phyloP scores from a whole-genome alignment of 2,329 filamentous ascomycete genomes.

The Fusarium neocosmosporiellum region DNA sequence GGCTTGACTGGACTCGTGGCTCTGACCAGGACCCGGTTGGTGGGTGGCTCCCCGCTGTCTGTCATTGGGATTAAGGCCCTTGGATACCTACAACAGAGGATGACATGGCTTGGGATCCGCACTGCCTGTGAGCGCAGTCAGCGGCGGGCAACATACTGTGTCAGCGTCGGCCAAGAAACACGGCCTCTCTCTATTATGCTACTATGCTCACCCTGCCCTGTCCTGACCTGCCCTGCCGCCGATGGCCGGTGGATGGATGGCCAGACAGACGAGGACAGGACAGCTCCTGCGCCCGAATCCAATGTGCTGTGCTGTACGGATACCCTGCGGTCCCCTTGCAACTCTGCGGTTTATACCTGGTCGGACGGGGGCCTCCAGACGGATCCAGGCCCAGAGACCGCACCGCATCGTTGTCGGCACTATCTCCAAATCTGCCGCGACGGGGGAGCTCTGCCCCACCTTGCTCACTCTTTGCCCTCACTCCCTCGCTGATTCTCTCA shows the following conservation, averaged over 20 bases:
- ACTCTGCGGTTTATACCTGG: slow-evolving; percentile 36
- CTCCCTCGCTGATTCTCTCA: slow-evolving; percentile 41
- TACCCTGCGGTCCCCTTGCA: slow-evolving; percentile 34
- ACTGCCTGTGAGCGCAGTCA: slow-evolving; percentile 13
- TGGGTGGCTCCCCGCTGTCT: slow-evolving; percentile 43
- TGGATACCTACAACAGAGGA: slow-evolving; percentile 23
- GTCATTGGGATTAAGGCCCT: slow-evolving; percentile 34
- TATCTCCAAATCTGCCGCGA: slow-evolving; percentile 46
- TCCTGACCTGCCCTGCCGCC: background rate
- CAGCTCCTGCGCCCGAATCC: slow-evolving; percentile 19
- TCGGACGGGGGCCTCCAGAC: slow-evolving; percentile 31
- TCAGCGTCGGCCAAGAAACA: slow-evolving; percentile 18
- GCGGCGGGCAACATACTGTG: slow-evolving; percentile 25
- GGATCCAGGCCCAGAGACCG: slow-evolving; percentile 37
- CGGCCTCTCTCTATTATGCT: slow-evolving; percentile 11
- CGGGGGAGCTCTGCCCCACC: slow-evolving; percentile 43
- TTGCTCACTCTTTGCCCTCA: slow-evolving; percentile 42
- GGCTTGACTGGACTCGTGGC: slow-evolving; percentile 31
- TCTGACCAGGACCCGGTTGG: slow-evolving; percentile 42
- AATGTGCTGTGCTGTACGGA: slow-evolving; percentile 23
- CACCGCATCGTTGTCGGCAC: slow-evolving; percentile 43
- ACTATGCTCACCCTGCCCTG: slow-evolving; percentile 17
- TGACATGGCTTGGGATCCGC: slow-evolving; percentile 29
- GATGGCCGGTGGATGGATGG: background rate
- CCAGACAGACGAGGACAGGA: slow-evolving; percentile 6